Base-by-base conservation (phyloP, 177 flowering plant genomes). In the Vitis hybrid region DNA sequence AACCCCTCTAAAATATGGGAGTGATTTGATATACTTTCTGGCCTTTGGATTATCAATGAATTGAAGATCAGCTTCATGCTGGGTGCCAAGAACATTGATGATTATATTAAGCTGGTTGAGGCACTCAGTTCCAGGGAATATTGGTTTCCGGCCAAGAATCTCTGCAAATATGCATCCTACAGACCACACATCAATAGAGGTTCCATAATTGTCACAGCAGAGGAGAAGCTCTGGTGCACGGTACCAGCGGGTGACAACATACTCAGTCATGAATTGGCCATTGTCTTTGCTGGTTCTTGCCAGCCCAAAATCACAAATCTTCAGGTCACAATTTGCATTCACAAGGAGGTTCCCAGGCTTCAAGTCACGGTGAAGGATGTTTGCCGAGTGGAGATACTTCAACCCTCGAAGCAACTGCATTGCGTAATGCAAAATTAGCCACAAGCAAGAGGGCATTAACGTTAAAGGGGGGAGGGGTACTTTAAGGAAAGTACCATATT, bases 81-180 rank as follows among this genome's bases (percentile, higher is more conserved):
- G 86, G 68, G 72, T 79, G 20, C 86, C 84, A 61, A 83, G 81
- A 22, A 74, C 74, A 58, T 69, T 79, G 64, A 83, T 57, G 4
- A 83, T 83, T 2, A 79, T 70, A 53, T 73, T 81, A 15, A 83
- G 83, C 69, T 83, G 87, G 78, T 82, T 75, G 7, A 83, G 81
- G 73, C 81, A 77, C 70, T 81, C 84, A 0, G 83, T 72, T 65
- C 86, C 86, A 1, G 84, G 86, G 65, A 83, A 81, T 56, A 83
- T 65, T 3, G 87, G 83, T 24, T 79, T 75, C 17, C 83, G 65
- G 4, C 82, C 83, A 12, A 83, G 81, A 52, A 83, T 73, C 58
- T 83, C 87, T 11, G 81, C 85, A 62, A 83, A 81, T 44, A 83
- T 83, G 77, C 86, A 83, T 22, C 86, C 86, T 2, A 81, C 82